These are phyloP conservation scores for Blastomyces gilchristii DNA, from an alignment of 2,329 filamentous ascomycete species.

Conservation along the genomic window DNA sequence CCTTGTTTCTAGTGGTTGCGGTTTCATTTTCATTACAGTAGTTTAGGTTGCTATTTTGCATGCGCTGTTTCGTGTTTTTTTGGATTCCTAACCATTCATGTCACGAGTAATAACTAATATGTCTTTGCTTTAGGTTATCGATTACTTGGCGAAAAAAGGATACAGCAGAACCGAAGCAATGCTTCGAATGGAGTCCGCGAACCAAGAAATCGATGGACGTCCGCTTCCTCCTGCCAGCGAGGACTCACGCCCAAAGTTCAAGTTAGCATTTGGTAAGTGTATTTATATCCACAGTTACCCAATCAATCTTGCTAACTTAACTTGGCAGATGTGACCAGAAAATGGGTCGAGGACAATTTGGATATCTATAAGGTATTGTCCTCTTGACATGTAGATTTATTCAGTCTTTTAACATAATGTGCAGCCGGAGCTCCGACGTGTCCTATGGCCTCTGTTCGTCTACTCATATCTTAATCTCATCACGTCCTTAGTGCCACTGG, in stretches of 20 bases:
- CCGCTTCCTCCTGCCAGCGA: constrained; percentile 57
- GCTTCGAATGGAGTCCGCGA: constrained; percentile 79
- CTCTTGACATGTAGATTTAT: background rate
- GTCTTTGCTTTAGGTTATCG: constrained; percentile 57
- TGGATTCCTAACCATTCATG: background rate
- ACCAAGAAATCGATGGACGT: constrained; percentile 69
- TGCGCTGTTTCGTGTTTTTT: background rate
- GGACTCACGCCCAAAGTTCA: constrained; percentile 68
- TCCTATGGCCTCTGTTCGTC: constrained; percentile 89
- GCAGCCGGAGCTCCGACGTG: constrained; percentile 73
- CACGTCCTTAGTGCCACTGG: constrained; percentile 57
- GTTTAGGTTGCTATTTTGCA: background rate
- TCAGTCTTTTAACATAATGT: constrained; percentile 9
- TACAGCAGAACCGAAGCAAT: constrained; percentile 89
- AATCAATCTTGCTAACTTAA: constrained; percentile 1
- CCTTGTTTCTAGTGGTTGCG: background rate
- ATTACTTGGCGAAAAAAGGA: constrained; percentile 91
- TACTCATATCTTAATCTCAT: constrained; percentile 83
- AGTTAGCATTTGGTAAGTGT: constrained; percentile 52
- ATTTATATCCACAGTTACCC: background rate
- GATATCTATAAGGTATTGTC: constrained; percentile 74
- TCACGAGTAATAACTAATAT: background rate
- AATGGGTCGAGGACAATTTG: constrained; percentile 84
- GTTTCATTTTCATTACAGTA: background rate
- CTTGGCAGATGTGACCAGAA: constrained; percentile 51